A percentile compares a stretch with the other conserved stretches of the same genome.
These are phyloP conservation scores for Coemansia sp. DNA, from an alignment of 192 early-diverging fungal species.

Conservation along the genomic window DNA sequence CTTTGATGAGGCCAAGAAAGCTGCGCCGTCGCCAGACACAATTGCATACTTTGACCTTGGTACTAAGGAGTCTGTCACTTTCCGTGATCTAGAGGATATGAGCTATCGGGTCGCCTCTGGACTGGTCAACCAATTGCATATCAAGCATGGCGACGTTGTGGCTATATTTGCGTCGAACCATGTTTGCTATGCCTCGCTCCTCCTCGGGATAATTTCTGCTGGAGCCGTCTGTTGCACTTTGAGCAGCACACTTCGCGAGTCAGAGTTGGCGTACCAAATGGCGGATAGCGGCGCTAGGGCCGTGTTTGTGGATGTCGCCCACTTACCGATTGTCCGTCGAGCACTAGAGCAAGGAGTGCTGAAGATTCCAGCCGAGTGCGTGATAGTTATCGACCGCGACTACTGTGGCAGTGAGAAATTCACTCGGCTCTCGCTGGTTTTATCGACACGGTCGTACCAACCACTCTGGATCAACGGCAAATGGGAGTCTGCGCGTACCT, in stretches of 20 bases:
- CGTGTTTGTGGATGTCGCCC: constrained; percentile 61
- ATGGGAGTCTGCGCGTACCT: constrained; percentile 9
- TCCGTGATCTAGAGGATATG: constrained; percentile 13
- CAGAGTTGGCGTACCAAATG: constrained; percentile 74
- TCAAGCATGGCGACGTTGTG: constrained; percentile 22
- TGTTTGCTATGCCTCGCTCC: constrained; percentile 30
- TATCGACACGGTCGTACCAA: constrained; percentile 14
- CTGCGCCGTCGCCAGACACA: constrained; percentile 8
- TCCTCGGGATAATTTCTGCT: constrained; percentile 31
- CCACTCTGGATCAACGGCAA: constrained; percentile 26
- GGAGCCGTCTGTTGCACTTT: constrained; percentile 40
- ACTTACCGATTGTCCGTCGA: constrained; percentile 29
- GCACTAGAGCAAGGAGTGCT: constrained; percentile 15
- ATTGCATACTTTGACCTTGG: constrained; percentile 31
- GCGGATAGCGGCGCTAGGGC: constrained; percentile 61
- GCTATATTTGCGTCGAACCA: constrained; percentile 39
- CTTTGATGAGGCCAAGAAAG: constrained; percentile 16
- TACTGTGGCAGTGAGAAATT: constrained; percentile 53
- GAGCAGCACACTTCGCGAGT: constrained; percentile 56
- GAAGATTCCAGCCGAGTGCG: constrained; percentile 3
- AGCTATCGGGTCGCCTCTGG: constrained; percentile 28
- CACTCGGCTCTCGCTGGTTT: constrained; percentile 21
- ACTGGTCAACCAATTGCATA: constrained; percentile 17
- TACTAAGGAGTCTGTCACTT: constrained; percentile 21
- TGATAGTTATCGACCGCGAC: constrained; percentile 58